Base-by-base conservation (phyloP, 345 rosid species). In the Cardamine resedifolia region DNA sequence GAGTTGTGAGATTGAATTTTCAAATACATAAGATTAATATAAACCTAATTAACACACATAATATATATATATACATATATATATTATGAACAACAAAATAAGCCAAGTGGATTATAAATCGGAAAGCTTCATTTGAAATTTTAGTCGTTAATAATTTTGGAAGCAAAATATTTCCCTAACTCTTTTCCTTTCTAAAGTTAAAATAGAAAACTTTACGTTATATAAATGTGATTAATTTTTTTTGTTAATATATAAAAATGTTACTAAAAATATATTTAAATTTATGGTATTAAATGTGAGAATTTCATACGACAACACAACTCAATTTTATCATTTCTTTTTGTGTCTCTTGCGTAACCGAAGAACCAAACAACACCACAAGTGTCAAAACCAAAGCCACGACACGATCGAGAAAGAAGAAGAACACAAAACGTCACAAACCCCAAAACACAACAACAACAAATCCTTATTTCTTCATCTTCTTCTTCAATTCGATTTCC, bases 271-370 rank as follows among this genome's bases (percentile, higher is more conserved):
- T 33, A 33, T 33, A 33, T 8, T 7, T 33, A 33, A 33, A 33
- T 18, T 18, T 47, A 58, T 49, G 27, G 4, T 71, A 61, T 27
- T 38, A 49, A 48, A 59, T 21, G 49, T 64, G 19, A 59, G 50
- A 52, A 53, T 20, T 53, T 72, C 70, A 53, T 63, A 53, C 36
- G 66, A 72, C 76, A 63, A 9, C n/a, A 43, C 70, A 72, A 43
- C 64, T 41, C 63, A 31, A 44, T 10, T 10, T 47, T 57, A 64
- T 56, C 49, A 20, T 16, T 3, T 36, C 14, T 23, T 33, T 27
- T n/a, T n/a, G 47, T n/a, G 72, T 45, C 78, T 74, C 72, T 66
- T 74, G 72, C 72, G 72, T 74, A 44, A 74, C 52, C 43, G 10
- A 74, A 66, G 67, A 74, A 66, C 23, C 60, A 74, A 55, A 21